Evolutionary conservation across 2,329 filamentous ascomycete genomes (phyloP).

Genomic region (Massarina eburnea): DNA sequence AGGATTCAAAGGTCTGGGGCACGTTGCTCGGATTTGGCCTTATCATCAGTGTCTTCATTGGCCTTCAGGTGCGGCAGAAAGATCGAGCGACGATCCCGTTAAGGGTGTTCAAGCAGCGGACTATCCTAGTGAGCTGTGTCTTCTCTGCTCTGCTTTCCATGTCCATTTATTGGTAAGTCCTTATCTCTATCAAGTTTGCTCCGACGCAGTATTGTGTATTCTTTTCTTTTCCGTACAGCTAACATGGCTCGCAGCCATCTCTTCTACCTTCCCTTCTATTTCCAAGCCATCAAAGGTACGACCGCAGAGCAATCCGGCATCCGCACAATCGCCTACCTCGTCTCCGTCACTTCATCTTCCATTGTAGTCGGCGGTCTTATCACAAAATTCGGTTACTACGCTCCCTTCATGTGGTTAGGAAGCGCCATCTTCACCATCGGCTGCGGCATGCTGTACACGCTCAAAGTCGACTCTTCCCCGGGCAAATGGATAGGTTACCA

Average conservation of each 20-base stretch:
- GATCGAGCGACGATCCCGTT: slow-evolving; percentile 36
- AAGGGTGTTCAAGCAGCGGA: slow-evolving; percentile 40
- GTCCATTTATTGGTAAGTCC: slow-evolving; percentile 39
- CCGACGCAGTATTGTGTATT: neutral
- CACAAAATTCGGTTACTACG: slow-evolving; percentile 31
- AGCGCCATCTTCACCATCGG: slow-evolving; percentile 40
- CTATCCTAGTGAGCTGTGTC: slow-evolving; percentile 34
- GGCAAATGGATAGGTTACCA: slow-evolving; percentile 46
- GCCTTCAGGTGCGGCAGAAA: slow-evolving; percentile 30
- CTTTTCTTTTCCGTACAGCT: neutral
- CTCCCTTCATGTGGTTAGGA: slow-evolving; percentile 44
- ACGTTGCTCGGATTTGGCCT: slow-evolving; percentile 53
- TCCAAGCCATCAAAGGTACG: slow-evolving; percentile 48
- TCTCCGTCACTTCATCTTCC: slow-evolving; percentile 28
- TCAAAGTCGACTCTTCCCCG: slow-evolving; percentile 24
- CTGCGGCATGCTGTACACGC: slow-evolving; percentile 42
- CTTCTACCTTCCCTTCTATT: slow-evolving; percentile 46
- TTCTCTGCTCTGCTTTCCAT: slow-evolving; percentile 42
- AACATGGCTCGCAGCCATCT: slow-evolving; percentile 22
- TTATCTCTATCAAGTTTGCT: neutral
- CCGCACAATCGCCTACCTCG: slow-evolving; percentile 37
- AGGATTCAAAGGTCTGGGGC: slow-evolving; percentile 51
- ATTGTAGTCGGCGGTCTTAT: slow-evolving; percentile 31
- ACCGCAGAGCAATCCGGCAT: slow-evolving; percentile 42
- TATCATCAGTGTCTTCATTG: slow-evolving; percentile 48